Evolutionary conservation across 2,329 filamentous ascomycete species (phyloP).

Genomic region (Cercospora berteroae): DNA sequence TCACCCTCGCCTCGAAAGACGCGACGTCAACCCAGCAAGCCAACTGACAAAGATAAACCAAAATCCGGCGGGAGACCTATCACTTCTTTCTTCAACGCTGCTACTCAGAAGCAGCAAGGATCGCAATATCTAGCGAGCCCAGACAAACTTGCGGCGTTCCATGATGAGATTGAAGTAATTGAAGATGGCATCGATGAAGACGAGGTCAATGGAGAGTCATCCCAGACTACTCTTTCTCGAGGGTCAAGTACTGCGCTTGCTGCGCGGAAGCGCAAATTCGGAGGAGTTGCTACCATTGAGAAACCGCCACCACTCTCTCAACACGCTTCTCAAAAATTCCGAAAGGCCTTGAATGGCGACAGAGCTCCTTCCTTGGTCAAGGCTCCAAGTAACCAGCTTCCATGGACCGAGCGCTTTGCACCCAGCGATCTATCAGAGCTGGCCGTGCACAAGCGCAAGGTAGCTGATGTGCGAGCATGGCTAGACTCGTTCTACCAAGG

Average conservation of each 20-base stretch:
- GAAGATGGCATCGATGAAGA: conserved; percentile 37
- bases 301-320: conserved; percentile 18
- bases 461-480: conserved; percentile 81
- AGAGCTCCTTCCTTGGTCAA: conserved; percentile 35
- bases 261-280: conserved; percentile 38
- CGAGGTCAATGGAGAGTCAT: conserved; percentile 5
- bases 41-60: conserved; percentile 39
- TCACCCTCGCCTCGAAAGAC: conserved; percentile 18
- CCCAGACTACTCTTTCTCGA: conserved; percentile 30
- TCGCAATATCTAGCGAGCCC: conserved; percentile 42
- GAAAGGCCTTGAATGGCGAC: conserved; percentile 40
- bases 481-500: conserved; percentile 71
- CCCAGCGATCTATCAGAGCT: conserved; percentile 76
- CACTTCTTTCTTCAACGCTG: conserved; percentile 50
- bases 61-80: conserved; percentile 44
- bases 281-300: conserved; percentile 21
- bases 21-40: conserved; percentile 25
- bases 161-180: conserved; percentile 32
- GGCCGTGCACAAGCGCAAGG: conserved; percentile 92
- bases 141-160: conserved; percentile 38
- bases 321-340: conserved; percentile 45
- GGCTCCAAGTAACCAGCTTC: conserved; percentile 58
- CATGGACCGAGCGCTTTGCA: conserved; percentile 85
- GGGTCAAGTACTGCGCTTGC: conserved; percentile 37
- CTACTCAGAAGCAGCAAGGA: conserved; percentile 41